Conservation (phyloP, 2,329 filamentous ascomycete species). For the Pyrenochaeta sp. region DNA sequence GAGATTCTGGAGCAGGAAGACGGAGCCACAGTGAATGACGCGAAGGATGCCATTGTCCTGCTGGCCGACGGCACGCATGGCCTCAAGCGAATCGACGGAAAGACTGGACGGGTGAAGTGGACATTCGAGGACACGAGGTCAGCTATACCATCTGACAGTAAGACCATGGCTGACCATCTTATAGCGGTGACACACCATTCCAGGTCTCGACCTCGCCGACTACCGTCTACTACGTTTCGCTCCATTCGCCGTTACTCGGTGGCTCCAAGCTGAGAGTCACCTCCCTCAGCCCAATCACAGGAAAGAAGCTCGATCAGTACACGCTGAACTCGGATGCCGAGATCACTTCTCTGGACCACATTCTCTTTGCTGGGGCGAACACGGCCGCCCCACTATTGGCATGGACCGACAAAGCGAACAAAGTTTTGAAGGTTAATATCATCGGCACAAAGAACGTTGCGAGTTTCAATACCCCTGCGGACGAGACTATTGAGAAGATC, state of each 20-base stretch:
- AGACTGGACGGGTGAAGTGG: constrained; percentile 79
- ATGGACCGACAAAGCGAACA: constrained; percentile 71
- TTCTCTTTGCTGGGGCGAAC: constrained; percentile 78
- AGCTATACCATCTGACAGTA: constrained; percentile 6
- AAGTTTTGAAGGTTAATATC: constrained; percentile 74
- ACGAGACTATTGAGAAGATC: constrained; percentile 58
- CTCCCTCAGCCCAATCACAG: constrained; percentile 74
- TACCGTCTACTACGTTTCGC: constrained; percentile 76
- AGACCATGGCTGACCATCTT: constrained; percentile 15
- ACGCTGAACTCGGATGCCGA: constrained; percentile 77
- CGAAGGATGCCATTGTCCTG: constrained; percentile 76
- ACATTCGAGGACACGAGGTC: constrained; percentile 71
- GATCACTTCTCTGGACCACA: constrained; percentile 67
- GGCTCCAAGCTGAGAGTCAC: constrained; percentile 80
- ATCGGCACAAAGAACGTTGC: constrained; percentile 60
- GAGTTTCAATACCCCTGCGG: constrained; percentile 53
- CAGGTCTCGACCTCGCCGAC: constrained; percentile 75
- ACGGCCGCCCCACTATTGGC: constrained; percentile 76
- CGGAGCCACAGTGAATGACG: constrained; percentile 52
- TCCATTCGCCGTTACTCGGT: constrained; percentile 69
- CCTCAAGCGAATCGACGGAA: constrained; percentile 75
- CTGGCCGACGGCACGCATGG: constrained; percentile 64
- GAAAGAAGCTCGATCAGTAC: constrained; percentile 75
- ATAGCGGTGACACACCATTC: constrained; percentile 73
- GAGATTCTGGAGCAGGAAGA: constrained; percentile 79